A percentile compares a stretch with the other conserved stretches of the same genome.
These are phyloP conservation scores for Hymenoscyphus repandus DNA, from an alignment of 2,329 filamentous ascomycete genomes.

Conservation along the genomic window DNA sequence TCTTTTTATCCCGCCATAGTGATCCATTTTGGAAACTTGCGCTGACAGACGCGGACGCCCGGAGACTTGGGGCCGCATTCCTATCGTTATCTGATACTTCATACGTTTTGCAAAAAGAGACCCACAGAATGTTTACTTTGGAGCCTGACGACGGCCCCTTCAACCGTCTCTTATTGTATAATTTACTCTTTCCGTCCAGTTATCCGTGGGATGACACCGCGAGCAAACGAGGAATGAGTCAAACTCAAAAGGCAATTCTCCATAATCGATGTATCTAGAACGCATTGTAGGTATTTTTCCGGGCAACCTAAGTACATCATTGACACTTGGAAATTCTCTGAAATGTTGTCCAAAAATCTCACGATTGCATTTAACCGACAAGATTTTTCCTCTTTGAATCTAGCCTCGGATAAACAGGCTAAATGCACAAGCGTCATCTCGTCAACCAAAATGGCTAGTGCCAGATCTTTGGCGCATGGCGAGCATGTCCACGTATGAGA, in stretches of 20 bases:
- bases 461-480: conserved; percentile 3
- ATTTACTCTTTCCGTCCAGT: not conserved
- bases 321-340: not conserved
- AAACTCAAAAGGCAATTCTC: not conserved
- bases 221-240: not conserved
- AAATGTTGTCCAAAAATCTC: not conserved
- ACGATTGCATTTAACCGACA: conserved; percentile 3
- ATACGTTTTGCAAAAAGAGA: not conserved
- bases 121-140: not conserved
- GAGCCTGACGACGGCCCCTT: conserved; percentile 5
- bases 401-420: conserved; percentile 2
- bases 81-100: conserved; percentile 6
- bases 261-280: not conserved
- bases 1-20: not conserved
- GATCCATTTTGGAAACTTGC: not conserved
- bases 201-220: not conserved
- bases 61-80: conserved; percentile 4
- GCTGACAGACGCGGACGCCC: not conserved
- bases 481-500: conserved; percentile 5
- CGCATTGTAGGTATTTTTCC: not conserved
- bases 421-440: conserved; percentile 6
- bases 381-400: not conserved
- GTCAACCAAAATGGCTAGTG: conserved; percentile 8
- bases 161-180: not conserved
- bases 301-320: conserved; percentile 6